These are phyloP conservation scores for Neurospora sp. DNA, from an alignment of 495 filamentous ascomycete genomes.

Conservation along the genomic window DNA sequence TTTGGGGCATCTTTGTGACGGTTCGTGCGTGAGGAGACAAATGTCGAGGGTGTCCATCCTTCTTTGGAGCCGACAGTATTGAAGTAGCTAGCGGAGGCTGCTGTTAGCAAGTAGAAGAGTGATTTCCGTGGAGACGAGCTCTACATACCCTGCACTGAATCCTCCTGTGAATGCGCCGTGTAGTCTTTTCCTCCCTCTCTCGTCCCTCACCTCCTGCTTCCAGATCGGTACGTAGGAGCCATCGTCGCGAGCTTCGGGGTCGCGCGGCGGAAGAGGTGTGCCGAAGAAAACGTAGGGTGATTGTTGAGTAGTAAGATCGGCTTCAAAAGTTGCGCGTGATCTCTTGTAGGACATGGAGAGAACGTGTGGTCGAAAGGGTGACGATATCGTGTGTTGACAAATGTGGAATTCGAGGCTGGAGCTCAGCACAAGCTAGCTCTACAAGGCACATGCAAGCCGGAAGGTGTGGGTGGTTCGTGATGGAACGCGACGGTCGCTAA, in stretches of 20 bases:
- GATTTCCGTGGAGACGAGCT: not conserved
- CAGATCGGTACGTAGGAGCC: conserved; percentile 89
- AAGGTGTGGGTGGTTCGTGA: not conserved
- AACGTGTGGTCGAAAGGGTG: not conserved
- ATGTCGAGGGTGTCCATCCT: conserved; percentile 88
- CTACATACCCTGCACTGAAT: conserved; percentile 80
- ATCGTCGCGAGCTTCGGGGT: conserved; percentile 74
- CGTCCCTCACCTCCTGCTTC: conserved; percentile 96
- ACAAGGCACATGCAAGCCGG: not conserved
- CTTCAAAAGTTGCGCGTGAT: conserved; percentile 65
- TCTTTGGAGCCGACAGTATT: conserved; percentile 98
- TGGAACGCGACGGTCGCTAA: not conserved
- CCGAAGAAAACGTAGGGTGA: conserved; percentile 78
- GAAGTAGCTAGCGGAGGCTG: conserved; percentile 58
- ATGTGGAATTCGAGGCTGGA: conserved; percentile 2
- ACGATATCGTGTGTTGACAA: not conserved
- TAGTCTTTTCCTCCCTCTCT: conserved; percentile 79
- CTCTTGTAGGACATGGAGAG: conserved; percentile 68
- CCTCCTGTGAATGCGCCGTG: conserved; percentile 97
- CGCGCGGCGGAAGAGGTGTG: conserved; percentile 73
- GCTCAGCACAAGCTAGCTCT: not conserved
- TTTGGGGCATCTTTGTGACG: conserved; percentile 57
- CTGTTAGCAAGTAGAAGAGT: not conserved
- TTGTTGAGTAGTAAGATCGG: conserved; percentile 61
- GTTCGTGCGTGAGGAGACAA: conserved; percentile 80